Base-by-base conservation (phyloP, 306 rosid species). In the Cucurbita ficifolia region DNA sequence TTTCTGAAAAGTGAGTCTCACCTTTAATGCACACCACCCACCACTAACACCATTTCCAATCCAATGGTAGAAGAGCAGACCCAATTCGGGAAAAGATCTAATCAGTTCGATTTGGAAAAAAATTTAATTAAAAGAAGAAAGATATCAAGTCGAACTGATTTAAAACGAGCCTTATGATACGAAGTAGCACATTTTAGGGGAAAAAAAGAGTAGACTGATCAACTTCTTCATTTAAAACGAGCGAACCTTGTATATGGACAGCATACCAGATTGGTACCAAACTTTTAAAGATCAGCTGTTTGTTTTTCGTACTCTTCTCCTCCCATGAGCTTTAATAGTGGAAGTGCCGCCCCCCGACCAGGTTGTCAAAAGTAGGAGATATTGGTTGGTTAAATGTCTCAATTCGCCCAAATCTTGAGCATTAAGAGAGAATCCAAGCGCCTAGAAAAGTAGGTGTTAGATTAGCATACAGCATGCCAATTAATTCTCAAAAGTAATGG, bases 401-500 rank as follows among this genome's bases (percentile, higher is more conserved):
- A 63, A 72, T 75, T 87, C 80, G 67, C 77, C 82, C 76, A 61
- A 61, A 61, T 61, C 96, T 93, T 93, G 51, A 86, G 80, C 90
- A 84, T 85, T 56, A 88, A 86, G 90, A 77, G 85, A 81, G 65
- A 80, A 84, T 38, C 45, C 75, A 75, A 64, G 76, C 77, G 52
- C 78, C 56, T 69, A 16, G 60, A 67, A 73, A 51, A 8, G 79
- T 65, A 74, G 75, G 81, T 80, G 79, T 81, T 63, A 56, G 81
- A 18, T 51, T 48, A 11, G 67, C 40, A 3, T 46, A 69, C 4
- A 12, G 56, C 22, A 48, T 7, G 17, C 19, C 40, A 69, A 71
- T 67, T 59, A 83, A 36, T 46, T 36, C 42, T 63, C 64, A 49
- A 75, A 75, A 49, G 67, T 24, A 58, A 76, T 81, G 82, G 76